Evolutionary conservation across 805 yeast species (phyloP).

Genomic region (Candida dendrica): DNA sequence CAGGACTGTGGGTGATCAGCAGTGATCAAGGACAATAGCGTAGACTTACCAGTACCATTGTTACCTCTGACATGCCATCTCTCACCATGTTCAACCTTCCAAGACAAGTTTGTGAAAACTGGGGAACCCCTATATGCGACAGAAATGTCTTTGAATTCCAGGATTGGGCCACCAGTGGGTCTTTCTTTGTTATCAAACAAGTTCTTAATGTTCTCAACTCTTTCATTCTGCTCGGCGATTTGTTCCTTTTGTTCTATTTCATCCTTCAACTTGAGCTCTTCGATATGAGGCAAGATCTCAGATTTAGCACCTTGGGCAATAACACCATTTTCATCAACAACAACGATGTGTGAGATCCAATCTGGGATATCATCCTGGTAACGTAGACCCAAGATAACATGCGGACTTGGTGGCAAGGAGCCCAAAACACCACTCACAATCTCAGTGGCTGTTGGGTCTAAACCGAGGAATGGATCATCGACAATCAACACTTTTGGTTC

Average conservation of each 20-base stretch:
- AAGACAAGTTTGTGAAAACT: conserved; percentile 50
- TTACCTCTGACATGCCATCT: conserved; percentile 86
- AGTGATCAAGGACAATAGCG: conserved; percentile 73
- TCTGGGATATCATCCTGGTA: conserved; percentile 68
- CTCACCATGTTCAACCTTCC: conserved; percentile 66
- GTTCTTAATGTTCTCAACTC: conserved; percentile 11
- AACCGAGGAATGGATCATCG: conserved; percentile 90
- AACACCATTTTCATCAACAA: conserved; percentile 52
- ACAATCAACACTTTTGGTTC: conserved; percentile 62
- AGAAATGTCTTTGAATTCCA: conserved; percentile 55
- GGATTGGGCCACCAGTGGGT: conserved; percentile 11
- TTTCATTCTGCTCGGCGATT: conserved; percentile 7
- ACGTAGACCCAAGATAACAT: conserved; percentile 69
- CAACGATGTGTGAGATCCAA: conserved; percentile 73
- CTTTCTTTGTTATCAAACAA: conserved; percentile 10
- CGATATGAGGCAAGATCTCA: conserved; percentile 18
- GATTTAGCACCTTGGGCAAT: conserved; percentile 37
- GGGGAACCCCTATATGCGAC: conserved; percentile 60
- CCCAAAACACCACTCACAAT: conserved; percentile 50
- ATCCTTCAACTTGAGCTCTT: conserved; percentile 13
- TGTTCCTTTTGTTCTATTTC: conserved; percentile 8
- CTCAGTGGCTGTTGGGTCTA: conserved; percentile 68
- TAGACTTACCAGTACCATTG: conserved; percentile 92
- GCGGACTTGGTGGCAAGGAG: conserved; percentile 37
- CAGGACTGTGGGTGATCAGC: conserved; percentile 98